A percentile compares a stretch with the other conserved stretches of the same genome.
Conservation (phyloP, 2,329 filamentous ascomycete genomes). For the Diaporthe ampelina region DNA sequence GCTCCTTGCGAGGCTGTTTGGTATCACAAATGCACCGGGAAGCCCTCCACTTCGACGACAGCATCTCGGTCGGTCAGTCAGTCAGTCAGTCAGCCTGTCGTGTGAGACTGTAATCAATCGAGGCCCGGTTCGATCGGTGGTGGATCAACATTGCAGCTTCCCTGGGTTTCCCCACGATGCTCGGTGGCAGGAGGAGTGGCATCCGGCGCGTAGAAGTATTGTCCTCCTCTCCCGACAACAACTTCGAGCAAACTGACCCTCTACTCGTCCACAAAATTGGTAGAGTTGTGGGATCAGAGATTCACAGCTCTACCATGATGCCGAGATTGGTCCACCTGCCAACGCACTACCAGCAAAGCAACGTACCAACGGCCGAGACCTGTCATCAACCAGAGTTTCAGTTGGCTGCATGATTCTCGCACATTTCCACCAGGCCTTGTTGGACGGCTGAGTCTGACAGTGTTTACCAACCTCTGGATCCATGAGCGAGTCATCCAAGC, state of each 20-base stretch:
- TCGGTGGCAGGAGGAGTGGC: background rate
- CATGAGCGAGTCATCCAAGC: constrained; percentile 18
- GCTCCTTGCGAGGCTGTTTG: constrained; percentile 11
- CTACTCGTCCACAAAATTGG: background rate
- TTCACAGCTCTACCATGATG: background rate
- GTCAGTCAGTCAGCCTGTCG: background rate
- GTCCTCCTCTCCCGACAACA: background rate
- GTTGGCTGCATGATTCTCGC: background rate
- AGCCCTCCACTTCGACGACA: background rate
- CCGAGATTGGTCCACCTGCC: constrained; percentile 2
- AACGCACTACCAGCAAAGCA: background rate
- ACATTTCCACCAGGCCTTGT: background rate
- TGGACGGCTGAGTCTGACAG: constrained; percentile 5
- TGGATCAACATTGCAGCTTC: constrained; percentile 21
- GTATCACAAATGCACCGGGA: background rate
- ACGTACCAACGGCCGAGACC: constrained; percentile 15
- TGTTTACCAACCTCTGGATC: background rate
- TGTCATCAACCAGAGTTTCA: background rate
- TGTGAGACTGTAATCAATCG: constrained; percentile 12
- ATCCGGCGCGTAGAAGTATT: background rate
- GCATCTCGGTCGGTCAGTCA: background rate
- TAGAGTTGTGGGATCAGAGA: background rate
- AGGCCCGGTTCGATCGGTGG: background rate
- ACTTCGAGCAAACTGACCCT: background rate
- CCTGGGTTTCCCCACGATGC: background rate